Evolutionary conservation across 2,329 filamentous ascomycete genomes (phyloP).

Genomic region (Calonectria naviculata): DNA sequence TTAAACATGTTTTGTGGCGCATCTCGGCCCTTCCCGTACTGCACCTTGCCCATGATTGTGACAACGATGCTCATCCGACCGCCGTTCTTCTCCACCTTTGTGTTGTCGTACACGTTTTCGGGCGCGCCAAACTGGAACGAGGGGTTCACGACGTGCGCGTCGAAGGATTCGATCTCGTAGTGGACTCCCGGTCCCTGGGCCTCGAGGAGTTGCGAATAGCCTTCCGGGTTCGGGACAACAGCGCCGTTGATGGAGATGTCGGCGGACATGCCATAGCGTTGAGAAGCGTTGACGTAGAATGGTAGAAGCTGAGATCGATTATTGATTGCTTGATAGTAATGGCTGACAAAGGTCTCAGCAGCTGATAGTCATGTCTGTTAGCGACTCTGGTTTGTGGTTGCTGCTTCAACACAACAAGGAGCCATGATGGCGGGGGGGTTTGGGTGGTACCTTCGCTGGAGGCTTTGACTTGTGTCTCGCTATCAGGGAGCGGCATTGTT

Average conservation of each 20-base stretch:
- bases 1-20: slow-evolving; percentile 77
- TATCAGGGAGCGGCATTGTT: slow-evolving; percentile 50
- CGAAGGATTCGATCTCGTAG: slow-evolving; percentile 81
- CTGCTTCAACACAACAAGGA: not conserved
- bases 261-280: slow-evolving; percentile 65
- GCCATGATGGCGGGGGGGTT: not conserved
- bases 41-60: slow-evolving; percentile 78
- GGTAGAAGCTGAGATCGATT: slow-evolving; percentile 68
- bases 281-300: slow-evolving; percentile 77
- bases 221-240: slow-evolving; percentile 68
- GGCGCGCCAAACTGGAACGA: slow-evolving; percentile 70
- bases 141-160: slow-evolving; percentile 82
- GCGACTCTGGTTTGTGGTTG: slow-evolving; percentile 12
- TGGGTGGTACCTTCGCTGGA: slow-evolving; percentile 57
- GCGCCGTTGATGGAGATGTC: slow-evolving; percentile 87
- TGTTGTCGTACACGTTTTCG: slow-evolving; percentile 53
- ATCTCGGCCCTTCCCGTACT: slow-evolving; percentile 72
- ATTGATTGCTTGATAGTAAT: slow-evolving; percentile 82
- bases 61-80: slow-evolving; percentile 77
- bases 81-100: slow-evolving; percentile 60
- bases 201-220: slow-evolving; percentile 76
- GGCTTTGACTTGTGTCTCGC: slow-evolving; percentile 56
- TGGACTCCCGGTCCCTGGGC: slow-evolving; percentile 67
- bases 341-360: slow-evolving; percentile 76
- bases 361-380: slow-evolving; percentile 57